Evolutionary conservation across 2,329 filamentous ascomycete species (phyloP).

Genomic region (Colletotrichum melonis): DNA sequence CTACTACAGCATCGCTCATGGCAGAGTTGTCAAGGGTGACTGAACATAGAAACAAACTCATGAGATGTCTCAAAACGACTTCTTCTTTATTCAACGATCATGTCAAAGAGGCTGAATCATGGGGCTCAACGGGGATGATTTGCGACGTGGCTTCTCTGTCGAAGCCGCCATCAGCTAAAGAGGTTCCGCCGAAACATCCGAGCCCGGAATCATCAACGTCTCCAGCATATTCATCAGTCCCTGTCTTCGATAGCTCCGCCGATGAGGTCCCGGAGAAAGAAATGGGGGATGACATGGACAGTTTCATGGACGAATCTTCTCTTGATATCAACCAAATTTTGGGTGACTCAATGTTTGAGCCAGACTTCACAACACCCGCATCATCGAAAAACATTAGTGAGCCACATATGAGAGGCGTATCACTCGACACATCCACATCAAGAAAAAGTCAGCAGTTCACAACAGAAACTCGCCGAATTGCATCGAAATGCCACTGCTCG

Average conservation of each 20-base stretch:
- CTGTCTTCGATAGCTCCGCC: not conserved
- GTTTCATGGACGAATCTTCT: not conserved
- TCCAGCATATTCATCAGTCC: not conserved
- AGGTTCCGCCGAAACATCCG: not conserved
- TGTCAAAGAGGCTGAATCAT: not conserved
- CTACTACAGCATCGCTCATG: conserved; percentile 40
- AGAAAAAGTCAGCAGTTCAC: not conserved
- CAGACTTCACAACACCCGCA: not conserved
- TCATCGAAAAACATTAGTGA: not conserved
- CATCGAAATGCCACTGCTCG: not conserved
- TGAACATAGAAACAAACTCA: conserved; percentile 38
- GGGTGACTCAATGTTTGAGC: not conserved
- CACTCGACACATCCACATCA: not conserved
- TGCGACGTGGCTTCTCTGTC: not conserved
- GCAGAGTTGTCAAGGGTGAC: conserved; percentile 40
- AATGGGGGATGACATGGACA: not conserved
- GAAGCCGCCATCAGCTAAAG: too few relatives aligned
- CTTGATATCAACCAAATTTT: not conserved
- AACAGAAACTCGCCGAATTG: not conserved
- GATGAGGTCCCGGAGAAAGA: not conserved
- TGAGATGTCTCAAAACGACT: not conserved
- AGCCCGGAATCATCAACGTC: not conserved
- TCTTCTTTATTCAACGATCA: not conserved
- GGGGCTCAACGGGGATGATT: not conserved
- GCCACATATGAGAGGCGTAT: not conserved